These are phyloP conservation scores for Nepenthes alata DNA, from an alignment of 179 eudicot species.

Conservation along the genomic window DNA sequence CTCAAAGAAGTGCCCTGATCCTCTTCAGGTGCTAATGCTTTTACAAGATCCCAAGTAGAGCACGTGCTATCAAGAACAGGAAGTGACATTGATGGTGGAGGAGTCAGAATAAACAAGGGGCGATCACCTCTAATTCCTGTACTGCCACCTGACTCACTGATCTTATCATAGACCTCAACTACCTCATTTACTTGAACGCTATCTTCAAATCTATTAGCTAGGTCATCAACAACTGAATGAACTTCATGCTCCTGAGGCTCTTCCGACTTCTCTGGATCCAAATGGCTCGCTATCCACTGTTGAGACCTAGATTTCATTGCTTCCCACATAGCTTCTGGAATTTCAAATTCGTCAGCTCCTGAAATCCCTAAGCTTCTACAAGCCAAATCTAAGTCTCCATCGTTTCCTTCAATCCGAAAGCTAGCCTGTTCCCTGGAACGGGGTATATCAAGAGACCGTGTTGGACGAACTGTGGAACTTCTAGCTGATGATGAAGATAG, in stretches of 20 bases:
- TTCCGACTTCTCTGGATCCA: not conserved
- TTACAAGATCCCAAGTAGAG: constrained; percentile 55
- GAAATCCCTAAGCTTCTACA: constrained; percentile 24
- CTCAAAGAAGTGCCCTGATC: constrained; percentile 11
- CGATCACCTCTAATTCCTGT: constrained; percentile 56
- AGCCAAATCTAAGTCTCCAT: constrained; percentile 30
- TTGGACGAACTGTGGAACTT: constrained; percentile 18
- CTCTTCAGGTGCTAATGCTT: constrained; percentile 39
- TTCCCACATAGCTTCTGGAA: constrained; percentile 15
- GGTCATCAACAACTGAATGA: not conserved
- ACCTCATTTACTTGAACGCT: not conserved
- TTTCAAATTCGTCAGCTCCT: constrained; percentile 31
- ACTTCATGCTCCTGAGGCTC: not conserved
- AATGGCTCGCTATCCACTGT: constrained; percentile 6
- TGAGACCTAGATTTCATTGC: not conserved
- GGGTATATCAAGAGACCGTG: constrained; percentile 41
- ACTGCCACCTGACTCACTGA: constrained; percentile 5
- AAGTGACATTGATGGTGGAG: constrained; percentile 41
- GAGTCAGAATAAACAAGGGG: constrained; percentile 35
- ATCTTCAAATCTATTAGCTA: constrained; percentile 2
- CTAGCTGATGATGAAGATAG: constrained; percentile 24
- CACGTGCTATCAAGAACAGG: constrained; percentile 23
- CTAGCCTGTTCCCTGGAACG: constrained; percentile 18
- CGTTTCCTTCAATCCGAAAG: constrained; percentile 38
- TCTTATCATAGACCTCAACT: not conserved